Conservation (phyloP, 352 stramenopile species). For the Pythium aquatile region DNA sequence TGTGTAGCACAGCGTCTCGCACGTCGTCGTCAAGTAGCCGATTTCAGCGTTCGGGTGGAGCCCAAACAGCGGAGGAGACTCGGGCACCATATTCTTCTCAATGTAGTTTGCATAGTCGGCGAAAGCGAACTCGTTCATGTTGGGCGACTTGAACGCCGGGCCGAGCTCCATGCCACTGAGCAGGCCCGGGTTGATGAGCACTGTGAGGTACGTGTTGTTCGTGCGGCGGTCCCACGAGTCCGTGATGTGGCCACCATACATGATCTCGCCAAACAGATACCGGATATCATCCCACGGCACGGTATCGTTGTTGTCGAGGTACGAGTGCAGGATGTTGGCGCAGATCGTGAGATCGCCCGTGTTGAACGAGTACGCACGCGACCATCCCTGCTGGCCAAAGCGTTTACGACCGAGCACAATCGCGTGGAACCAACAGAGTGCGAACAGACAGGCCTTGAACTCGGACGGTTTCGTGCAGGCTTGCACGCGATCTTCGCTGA, state of each 20-base stretch:
- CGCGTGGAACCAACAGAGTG: slow-evolving; percentile 95
- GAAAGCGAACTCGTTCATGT: slow-evolving; percentile 82
- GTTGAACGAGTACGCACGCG: slow-evolving; percentile 94
- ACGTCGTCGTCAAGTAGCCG: slow-evolving; percentile 92
- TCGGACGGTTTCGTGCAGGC: slow-evolving; percentile 86
- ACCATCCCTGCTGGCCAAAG: slow-evolving; percentile 95
- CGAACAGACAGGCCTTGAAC: slow-evolving; percentile 94
- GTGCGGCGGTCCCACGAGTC: slow-evolving; percentile 94
- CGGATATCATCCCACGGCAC: slow-evolving; percentile 95
- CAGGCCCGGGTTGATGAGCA: slow-evolving; percentile 87
- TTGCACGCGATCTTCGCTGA: slow-evolving; percentile 89
- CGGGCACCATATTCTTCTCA: slow-evolving; percentile 91
- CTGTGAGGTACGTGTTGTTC: slow-evolving; percentile 94
- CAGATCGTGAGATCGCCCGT: slow-evolving; percentile 95
- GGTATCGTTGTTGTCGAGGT: slow-evolving; percentile 90
- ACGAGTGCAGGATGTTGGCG: slow-evolving; percentile 92
- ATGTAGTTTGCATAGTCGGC: slow-evolving; percentile 90
- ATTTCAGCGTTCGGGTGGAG: slow-evolving; percentile 96
- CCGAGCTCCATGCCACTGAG: slow-evolving; percentile 91
- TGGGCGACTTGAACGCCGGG: slow-evolving; percentile 93
- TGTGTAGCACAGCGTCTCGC: slow-evolving; percentile 91
- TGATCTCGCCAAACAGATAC: slow-evolving; percentile 97
- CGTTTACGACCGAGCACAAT: slow-evolving; percentile 91
- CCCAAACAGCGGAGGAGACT: slow-evolving; percentile 92
- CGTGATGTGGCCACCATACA: slow-evolving; percentile 96